Base-by-base conservation (phyloP, 805 yeast genomes). In the Schwanniomyces vanrijiae region DNA sequence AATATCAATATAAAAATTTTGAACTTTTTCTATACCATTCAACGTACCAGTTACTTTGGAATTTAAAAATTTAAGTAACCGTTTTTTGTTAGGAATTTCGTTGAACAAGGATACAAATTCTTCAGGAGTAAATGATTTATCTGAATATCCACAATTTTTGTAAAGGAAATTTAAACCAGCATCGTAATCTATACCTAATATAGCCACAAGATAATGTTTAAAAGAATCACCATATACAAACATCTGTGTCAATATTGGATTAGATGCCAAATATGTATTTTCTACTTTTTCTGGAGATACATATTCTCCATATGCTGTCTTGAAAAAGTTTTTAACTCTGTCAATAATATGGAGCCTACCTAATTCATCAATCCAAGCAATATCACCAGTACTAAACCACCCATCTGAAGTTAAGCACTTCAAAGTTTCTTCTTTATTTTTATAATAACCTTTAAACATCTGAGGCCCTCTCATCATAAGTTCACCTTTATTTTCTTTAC, bases 271-370 rank as follows among this genome's bases (percentile, higher is more conserved):
- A 61, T 86, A 85, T 13, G 69, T 65, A 56, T 82, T 84, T 59
- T 86, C 92, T 54, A 86, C 80, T 63, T 80, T 84, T 58, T 86
- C 94, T 16, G 90, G 88, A 0, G 90, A 86, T 46, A 86, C 78
- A 62, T 86, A 86, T 65, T 71, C 77, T 47, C 77, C 77, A 53
- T 72, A 76, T 5, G 76, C 60, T 52, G 72, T 66, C 53, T 86
- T 86, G 74, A 86, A 86, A 68, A 86, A 86, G 66, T 86, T 87
- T 71, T 86, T 86, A 34, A 86, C 90, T 51, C 94, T 74, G 59
- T 87, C 94, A 55, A 86, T 76, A 48, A 86, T 82, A 42, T 65
- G 70, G 20, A 87, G 61, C 40, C 84, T 73, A 10, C 90, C 88
- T 5, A 68, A 65, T 1, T 51, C 47, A 47, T 78, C 80, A 43